phyloP scores from a whole-genome alignment of 164 flowering plant species.

The Magnolia sinica region DNA sequence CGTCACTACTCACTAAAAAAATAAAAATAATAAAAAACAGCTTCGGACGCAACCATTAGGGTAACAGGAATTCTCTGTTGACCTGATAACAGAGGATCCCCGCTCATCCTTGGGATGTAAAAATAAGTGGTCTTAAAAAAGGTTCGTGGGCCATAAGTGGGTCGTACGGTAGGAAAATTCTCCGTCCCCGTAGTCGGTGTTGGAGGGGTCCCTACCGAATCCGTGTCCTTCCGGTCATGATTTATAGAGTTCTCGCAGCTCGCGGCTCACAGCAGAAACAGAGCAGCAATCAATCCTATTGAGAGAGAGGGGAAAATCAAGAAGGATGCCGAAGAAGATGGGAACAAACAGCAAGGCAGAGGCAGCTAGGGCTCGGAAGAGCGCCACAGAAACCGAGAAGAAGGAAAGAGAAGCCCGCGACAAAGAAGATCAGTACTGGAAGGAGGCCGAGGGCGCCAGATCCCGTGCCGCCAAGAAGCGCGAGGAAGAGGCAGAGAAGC shows the following conservation, averaged over 20 bases:
- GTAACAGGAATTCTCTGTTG: too few species aligned
- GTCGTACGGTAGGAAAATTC: too few species aligned
- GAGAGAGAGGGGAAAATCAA: neutral
- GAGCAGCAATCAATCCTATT: neutral
- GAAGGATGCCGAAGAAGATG: constrained; percentile 89
- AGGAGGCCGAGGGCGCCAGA: constrained; percentile 79
- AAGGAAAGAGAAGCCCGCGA: constrained; percentile 59
- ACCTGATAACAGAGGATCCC: too few species aligned
- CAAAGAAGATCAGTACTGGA: constrained; percentile 92
- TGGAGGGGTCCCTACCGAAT: too few species aligned
- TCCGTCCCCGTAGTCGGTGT: too few species aligned
- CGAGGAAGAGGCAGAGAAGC: constrained; percentile 89
- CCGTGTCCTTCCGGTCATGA: too few species aligned
- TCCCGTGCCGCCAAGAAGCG: constrained; percentile 81
- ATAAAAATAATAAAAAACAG: too few species aligned
- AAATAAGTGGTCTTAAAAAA: too few species aligned
- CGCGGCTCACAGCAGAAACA: neutral
- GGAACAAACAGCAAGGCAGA: constrained; percentile 95
- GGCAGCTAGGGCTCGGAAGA: constrained; percentile 74
- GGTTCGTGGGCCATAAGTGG: too few species aligned
- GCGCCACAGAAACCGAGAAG: constrained; percentile 66
- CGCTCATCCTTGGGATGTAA: too few species aligned
- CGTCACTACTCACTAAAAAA: too few species aligned
- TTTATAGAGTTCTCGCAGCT: neutral
- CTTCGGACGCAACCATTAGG: too few species aligned